A percentile compares a stretch with the other conserved stretches of the same genome.
These are phyloP conservation scores for Globisporangium nagaii DNA, from an alignment of 352 stramenopile species.

Conservation along the genomic window DNA sequence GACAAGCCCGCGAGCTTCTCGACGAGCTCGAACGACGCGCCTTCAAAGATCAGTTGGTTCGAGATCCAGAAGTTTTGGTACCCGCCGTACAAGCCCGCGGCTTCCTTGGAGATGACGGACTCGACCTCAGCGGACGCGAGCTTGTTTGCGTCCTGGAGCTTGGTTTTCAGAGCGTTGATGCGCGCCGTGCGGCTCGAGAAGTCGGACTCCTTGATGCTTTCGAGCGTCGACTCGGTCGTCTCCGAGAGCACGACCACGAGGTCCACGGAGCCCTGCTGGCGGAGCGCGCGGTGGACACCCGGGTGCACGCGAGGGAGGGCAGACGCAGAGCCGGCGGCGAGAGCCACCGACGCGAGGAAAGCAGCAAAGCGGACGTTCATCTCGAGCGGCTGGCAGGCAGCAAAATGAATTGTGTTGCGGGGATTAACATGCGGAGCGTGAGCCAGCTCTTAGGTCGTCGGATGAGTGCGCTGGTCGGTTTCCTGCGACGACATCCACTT, in stretches of 20 bases:
- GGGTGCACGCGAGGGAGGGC: neutral
- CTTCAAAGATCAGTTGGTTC: neutral
- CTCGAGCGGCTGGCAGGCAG: neutral
- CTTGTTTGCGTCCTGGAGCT: neutral
- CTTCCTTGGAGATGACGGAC: neutral
- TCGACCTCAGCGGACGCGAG: neutral
- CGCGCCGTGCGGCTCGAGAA: too few species aligned
- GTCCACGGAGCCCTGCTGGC: neutral
- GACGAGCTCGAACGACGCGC: too few species aligned
- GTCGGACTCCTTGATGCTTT: neutral
- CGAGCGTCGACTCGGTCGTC: neutral
- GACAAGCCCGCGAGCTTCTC: too few species aligned
- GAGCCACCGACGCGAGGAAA: neutral
- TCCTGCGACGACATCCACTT: too few species aligned
- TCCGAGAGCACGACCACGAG: neutral
- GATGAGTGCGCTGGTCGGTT: too few species aligned
- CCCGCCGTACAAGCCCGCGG: neutral
- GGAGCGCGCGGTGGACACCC: neutral
- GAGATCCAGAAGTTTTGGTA: neutral
- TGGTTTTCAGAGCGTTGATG: neutral
- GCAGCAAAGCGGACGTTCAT: slow-evolving; percentile 2
- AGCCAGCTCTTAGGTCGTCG: too few species aligned
- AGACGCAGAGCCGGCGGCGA: neutral
- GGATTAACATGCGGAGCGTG: too few species aligned
- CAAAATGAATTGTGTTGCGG: neutral